Evolutionary conservation across 768 basidiomycete species (phyloP).

Genomic region (Cubamyces lactineus): DNA sequence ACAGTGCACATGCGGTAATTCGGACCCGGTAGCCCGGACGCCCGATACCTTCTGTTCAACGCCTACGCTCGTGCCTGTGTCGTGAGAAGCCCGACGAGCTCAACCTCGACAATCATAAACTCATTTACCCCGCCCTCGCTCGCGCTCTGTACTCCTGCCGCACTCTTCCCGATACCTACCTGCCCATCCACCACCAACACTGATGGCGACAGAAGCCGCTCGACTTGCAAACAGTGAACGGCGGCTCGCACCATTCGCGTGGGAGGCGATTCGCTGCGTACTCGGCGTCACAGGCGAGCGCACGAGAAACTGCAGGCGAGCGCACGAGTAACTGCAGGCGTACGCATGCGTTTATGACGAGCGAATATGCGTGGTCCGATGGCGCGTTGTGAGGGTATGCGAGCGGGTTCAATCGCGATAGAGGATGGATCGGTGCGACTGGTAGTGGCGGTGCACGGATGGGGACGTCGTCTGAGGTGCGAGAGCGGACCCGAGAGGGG

Average conservation of each 20-base stretch:
- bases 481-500: too few species aligned
- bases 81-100: constrained; percentile 6
- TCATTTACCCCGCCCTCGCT: constrained; percentile 8
- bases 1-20: constrained; percentile 24
- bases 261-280: background rate
- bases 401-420: too few species aligned
- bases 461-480: too few species aligned
- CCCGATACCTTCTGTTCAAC: background rate
- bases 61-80: background rate
- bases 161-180: background rate
- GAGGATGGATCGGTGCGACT: too few species aligned
- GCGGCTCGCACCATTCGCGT: background rate
- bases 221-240: background rate
- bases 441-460: too few species aligned
- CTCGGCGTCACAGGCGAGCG: too few species aligned
- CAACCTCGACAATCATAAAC: constrained; percentile 4
- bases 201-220: background rate
- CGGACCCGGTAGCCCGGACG: constrained; percentile 1
- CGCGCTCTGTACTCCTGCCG: background rate
- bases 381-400: too few species aligned
- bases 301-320: too few species aligned
- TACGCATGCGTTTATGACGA: too few species aligned
- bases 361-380: too few species aligned
- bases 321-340: too few species aligned
- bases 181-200: background rate